Base-by-base conservation (phyloP, 2,329 filamentous ascomycete genomes). In the Trichoderma sp. region DNA sequence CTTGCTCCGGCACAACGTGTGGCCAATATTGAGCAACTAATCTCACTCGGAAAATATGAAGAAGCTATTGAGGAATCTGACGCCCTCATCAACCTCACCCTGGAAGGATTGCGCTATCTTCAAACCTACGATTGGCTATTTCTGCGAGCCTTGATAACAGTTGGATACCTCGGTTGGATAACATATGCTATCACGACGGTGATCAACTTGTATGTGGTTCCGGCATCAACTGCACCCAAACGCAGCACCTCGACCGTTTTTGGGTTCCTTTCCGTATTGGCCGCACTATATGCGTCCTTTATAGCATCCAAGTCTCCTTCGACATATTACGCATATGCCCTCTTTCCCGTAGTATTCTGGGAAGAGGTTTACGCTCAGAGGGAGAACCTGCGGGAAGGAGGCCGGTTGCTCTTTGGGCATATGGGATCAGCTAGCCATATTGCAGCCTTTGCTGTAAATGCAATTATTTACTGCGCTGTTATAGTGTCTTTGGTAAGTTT, bases 121-220 rank as follows among this genome's bases (percentile, higher is more conserved):
- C 96, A 99, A 81, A 99, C 95, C 0, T 99, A 99, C 78, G 96
- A 99, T 83, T 99, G 96, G 96, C 86, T 99, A 3, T 99, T 99
- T 82, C 84, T 99, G 43, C 88, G 96, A 73, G 92, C 93, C 2
- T 86, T 99, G 64, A 92, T 99, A 73, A 98, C 96, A 2, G 80
- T 92, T 14, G 96, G 96, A 21, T 99, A 98, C 78, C 83, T 98
- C 8, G 96, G 96, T 24, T 99, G 95, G 95, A 97, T 98, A 78
- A 92, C 92, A 1, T 99, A 95, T 81, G 94, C 95, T 2, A 84
- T 97, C 65, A 96, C 94, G 0, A 97, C 92, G 0, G 94, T 98
- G 62, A 87, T 98, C 73, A 92, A 97, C 79, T 84, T 95, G 67
- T 94, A 97, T 81, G 93, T 99, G 65, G 84, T 98, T 30, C 90